phyloP scores from a whole-genome alignment of 192 early-diverging fungal species.

The Thamnidium elegans region DNA sequence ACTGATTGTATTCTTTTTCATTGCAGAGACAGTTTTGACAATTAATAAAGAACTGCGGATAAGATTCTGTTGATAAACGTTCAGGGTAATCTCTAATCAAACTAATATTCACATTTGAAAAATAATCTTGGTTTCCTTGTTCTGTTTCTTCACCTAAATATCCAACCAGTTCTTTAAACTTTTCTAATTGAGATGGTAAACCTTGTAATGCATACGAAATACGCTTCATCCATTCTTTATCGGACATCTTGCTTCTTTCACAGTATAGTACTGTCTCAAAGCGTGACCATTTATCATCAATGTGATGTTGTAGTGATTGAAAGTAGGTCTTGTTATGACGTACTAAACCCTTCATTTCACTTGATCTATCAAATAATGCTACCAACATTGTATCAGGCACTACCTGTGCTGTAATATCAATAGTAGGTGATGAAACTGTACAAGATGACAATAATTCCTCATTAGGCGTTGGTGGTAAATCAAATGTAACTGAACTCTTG shows the following conservation, averaged over 20 bases:
- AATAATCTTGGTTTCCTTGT: constrained; percentile 13
- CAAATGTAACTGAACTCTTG: constrained; percentile 36
- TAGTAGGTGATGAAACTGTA: neutral
- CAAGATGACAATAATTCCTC: constrained; percentile 4
- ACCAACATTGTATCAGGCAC: constrained; percentile 38
- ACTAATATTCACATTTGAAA: constrained; percentile 24
- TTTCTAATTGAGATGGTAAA: constrained; percentile 25
- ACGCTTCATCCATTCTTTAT: constrained; percentile 35
- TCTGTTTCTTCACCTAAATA: constrained; percentile 26
- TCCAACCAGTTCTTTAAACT: constrained; percentile 42
- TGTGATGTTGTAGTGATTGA: constrained; percentile 17
- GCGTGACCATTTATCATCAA: constrained; percentile 26
- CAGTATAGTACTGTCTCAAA: constrained; percentile 29
- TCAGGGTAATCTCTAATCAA: constrained; percentile 31
- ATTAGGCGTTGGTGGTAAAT: constrained; percentile 10
- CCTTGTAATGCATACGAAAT: constrained; percentile 12
- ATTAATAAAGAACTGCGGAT: constrained; percentile 43
- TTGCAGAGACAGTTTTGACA: constrained; percentile 12
- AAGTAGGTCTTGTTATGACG: constrained; percentile 36
- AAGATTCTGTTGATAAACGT: constrained; percentile 16
- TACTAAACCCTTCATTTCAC: constrained; percentile 36
- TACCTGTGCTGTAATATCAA: constrained; percentile 31
- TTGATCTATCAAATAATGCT: constrained; percentile 32
- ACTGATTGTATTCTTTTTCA: neutral
- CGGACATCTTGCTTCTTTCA: constrained; percentile 24